Evolutionary conservation across 768 basidiomycete genomes (phyloP).

Genomic region (Lepiota venenata): DNA sequence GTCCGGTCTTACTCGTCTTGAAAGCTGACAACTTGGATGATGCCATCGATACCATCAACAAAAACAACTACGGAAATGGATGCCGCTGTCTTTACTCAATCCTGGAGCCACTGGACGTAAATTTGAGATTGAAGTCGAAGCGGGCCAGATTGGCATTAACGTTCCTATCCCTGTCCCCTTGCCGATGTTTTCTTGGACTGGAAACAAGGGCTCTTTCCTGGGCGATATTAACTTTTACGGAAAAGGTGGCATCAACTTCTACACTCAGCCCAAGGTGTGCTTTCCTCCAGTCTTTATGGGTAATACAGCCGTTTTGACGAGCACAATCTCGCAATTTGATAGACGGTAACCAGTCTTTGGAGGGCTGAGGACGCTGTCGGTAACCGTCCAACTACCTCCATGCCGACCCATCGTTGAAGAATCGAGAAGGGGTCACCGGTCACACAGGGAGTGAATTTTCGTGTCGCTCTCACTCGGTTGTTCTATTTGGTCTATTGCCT

Average conservation of each 20-base stretch:
- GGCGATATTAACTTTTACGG: slow-evolving; percentile 94
- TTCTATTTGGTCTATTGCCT: neutral
- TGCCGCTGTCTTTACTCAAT: slow-evolving; percentile 94
- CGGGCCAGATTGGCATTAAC: slow-evolving; percentile 93
- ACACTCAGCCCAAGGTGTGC: slow-evolving; percentile 87
- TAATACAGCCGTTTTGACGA: neutral
- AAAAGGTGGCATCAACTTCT: slow-evolving; percentile 78
- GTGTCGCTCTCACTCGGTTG: neutral
- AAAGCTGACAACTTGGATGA: slow-evolving; percentile 84
- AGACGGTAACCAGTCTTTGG: slow-evolving; percentile 95
- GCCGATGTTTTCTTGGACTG: slow-evolving; percentile 96
- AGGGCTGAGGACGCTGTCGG: slow-evolving; percentile 80
- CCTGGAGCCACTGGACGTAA: slow-evolving; percentile 92
- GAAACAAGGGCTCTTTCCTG: slow-evolving; percentile 74
- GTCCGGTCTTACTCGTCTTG: slow-evolving; percentile 80
- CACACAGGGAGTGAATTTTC: neutral
- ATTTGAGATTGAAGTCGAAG: slow-evolving; percentile 85
- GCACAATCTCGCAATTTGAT: neutral
- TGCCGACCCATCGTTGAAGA: slow-evolving; percentile 74
- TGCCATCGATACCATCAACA: slow-evolving; percentile 85
- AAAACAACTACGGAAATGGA: slow-evolving; percentile 93
- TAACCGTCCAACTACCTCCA: slow-evolving; percentile 74
- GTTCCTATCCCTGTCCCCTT: slow-evolving; percentile 89
- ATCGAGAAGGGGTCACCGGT: no score
- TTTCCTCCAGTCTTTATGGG: neutral